Base-by-base conservation (phyloP, 306 rosid genomes). In the Begonia loranthoides region DNA sequence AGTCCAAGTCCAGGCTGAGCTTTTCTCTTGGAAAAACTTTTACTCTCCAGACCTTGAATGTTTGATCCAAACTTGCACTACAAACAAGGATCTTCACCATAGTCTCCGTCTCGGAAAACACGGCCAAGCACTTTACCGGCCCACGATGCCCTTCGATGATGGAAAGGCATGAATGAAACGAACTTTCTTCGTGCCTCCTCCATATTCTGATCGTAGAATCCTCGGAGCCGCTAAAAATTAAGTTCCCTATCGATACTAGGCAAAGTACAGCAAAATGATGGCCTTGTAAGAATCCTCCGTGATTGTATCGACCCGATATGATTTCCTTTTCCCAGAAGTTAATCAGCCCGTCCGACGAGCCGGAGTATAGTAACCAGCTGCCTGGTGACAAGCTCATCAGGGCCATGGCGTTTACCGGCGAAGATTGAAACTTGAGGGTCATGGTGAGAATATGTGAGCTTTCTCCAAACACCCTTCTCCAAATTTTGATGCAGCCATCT, bases 21-120 rank as follows among this genome's bases (percentile, higher is more conserved):
- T 63, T 60, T 28, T 73, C 72, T 12, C 56, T 41, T 5, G 82
- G 62, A 41, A 63, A 66, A 40, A 77, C 71, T 45, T 77, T 73
- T 8, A 77, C 74, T 66, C 77, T 60, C 79, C 79, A 77, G 0
- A 73, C 74, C 83, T 77, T 77, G 38, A 73, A 73, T 0, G 72
- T 77, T 57, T 77, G 83, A 59, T 77, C 83, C 71, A 77, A 60
- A 33, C 83, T 77, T 15, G 74, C 79, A 66, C 79, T 77, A 16
- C 70, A 77, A 54, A 77, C 74, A 71, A 77, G 57, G 33, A 77
- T 63, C 50, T 63, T 70, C 0, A 62, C 69, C 43, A 62, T 57
- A 19, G 57, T 56, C 45, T 77, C 77, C 9, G 63, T 64, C 46
- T 73, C 83, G 21, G 64, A 58, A 17, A 66, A 68, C 10, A 66